phyloP scores from a whole-genome alignment of 257 asterid genomes.

The Solanum lycopersicoides region DNA sequence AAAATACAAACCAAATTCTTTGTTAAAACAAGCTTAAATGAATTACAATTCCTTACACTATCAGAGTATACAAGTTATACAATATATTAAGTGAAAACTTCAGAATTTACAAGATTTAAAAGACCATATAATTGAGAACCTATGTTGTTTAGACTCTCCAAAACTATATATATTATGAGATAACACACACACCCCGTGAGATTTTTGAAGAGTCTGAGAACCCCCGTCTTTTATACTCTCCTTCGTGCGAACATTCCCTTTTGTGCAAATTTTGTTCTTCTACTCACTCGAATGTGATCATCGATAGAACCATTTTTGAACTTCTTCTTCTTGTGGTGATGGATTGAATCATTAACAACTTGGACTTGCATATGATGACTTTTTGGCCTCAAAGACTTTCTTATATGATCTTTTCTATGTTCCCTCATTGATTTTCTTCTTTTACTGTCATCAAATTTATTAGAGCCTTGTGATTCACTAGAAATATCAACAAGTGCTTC shows the following conservation, averaged over 20 bases:
- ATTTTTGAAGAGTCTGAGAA: background rate
- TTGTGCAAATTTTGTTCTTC: slow-evolving; percentile 37
- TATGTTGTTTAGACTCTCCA: background rate
- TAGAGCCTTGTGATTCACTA: slow-evolving; percentile 13
- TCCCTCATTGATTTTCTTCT: slow-evolving; percentile 5
- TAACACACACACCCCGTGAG: background rate
- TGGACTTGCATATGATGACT: slow-evolving; percentile 28
- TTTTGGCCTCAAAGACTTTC: slow-evolving; percentile 49
- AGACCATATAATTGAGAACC: background rate
- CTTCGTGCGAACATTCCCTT: slow-evolving; percentile 15
- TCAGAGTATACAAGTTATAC: no score
- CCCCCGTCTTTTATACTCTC: background rate
- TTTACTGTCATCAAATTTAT: slow-evolving; percentile 4
- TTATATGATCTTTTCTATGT: slow-evolving; percentile 37
- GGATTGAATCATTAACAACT: slow-evolving; percentile 12
- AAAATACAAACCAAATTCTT: no score
- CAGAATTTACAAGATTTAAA: no score
- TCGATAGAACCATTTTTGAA: slow-evolving; percentile 12
- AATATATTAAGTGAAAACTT: no score
- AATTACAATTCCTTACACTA: no score
- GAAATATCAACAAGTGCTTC: background rate
- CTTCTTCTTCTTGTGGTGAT: slow-evolving; percentile 7
- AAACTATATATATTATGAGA: background rate
- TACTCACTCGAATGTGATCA: slow-evolving; percentile 40
- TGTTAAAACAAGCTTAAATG: no score